Conservation (phyloP, 306 rosid species). For the Mucuna pruriens region DNA sequence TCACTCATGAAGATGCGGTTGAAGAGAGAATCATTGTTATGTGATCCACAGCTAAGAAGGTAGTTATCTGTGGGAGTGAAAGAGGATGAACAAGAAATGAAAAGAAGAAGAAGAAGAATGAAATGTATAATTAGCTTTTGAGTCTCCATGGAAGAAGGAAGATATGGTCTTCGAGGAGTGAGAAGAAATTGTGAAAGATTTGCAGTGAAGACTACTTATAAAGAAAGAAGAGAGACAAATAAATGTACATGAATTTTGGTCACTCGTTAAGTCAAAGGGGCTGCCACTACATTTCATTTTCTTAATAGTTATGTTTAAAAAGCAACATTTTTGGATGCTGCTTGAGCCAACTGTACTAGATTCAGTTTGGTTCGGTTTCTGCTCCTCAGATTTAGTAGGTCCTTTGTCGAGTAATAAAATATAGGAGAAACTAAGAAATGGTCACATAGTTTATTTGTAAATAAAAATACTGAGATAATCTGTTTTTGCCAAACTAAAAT, state of each 20-base stretch:
- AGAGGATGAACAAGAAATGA: constrained; percentile 44
- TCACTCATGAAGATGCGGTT: constrained; percentile 63
- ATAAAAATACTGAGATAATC: not conserved
- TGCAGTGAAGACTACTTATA: not conserved
- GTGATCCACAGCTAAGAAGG: constrained; percentile 84
- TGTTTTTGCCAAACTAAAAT: not conserved
- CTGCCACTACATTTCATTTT: not conserved
- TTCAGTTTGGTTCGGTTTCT: constrained; percentile 24
- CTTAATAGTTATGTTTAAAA: not conserved
- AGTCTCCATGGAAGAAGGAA: constrained; percentile 54
- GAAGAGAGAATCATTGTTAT: constrained; percentile 54
- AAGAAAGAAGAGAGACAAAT: constrained; percentile 7
- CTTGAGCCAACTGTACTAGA: constrained; percentile 28
- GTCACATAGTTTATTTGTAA: not conserved
- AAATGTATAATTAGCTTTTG: constrained; percentile 28
- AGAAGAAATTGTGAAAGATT: not conserved
- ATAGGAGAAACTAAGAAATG: not conserved
- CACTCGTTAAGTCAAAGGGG: constrained; percentile 30
- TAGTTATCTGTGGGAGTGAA: constrained; percentile 73
- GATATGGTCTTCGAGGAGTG: not conserved
- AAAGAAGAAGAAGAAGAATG: constrained; percentile 44
- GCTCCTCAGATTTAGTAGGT: constrained; percentile 16
- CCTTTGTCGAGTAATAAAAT: constrained; percentile 14
- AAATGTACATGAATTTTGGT: constrained; percentile 25
- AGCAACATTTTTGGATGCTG: not conserved